Base-by-base conservation (phyloP, 805 yeast species). In the Metschnikowia lochheadii region DNA sequence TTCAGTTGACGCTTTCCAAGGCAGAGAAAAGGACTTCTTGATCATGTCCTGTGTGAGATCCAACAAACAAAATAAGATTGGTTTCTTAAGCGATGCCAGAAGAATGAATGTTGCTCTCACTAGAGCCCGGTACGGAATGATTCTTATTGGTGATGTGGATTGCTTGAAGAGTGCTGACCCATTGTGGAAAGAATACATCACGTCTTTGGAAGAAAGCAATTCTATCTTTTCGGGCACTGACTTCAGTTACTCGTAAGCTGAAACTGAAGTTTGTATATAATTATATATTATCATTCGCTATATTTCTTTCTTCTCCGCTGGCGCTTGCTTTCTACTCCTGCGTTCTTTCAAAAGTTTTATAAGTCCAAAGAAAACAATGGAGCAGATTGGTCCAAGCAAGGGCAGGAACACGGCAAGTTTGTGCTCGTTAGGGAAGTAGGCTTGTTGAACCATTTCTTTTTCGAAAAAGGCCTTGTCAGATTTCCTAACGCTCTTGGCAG, bases 371-470 rank as follows among this genome's bases (percentile, higher is more conserved):
- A 74, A 18, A 11, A 80, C 63, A 20, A 94, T 90, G 23, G 92
- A 79, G 1, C 79, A 69, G 34, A 90, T 72, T 1, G 99, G 99
- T 0, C 98, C 98, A 34, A 91, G 65, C 41, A 92, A 70, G 0
- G 99, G 99, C 62, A 89, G 73, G 58, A 90, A 94, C 1, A 94
- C 96, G 0, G 99, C 98, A 61, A 94, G 76, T 65, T 89, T 91
- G 64, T 92, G 99, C 65, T 92, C 97, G 56, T 87, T 92, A 0
- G 99, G 98, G 74, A 91, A 89, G 66, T 87, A 90, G 49, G 86
- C 89, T 63, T 92, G 97, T 61, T 89, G 96, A 29, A 94, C 89
- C 97, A 94, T 92, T 65, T 86, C 91, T 59, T 88, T 87, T 58
- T 92, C 96, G 65, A 92, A 92, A 61, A 92, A 92, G 0, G 98